Evolutionary conservation across 2,329 filamentous ascomycete species (phyloP).

Genomic region (Podosphaera fusca): DNA sequence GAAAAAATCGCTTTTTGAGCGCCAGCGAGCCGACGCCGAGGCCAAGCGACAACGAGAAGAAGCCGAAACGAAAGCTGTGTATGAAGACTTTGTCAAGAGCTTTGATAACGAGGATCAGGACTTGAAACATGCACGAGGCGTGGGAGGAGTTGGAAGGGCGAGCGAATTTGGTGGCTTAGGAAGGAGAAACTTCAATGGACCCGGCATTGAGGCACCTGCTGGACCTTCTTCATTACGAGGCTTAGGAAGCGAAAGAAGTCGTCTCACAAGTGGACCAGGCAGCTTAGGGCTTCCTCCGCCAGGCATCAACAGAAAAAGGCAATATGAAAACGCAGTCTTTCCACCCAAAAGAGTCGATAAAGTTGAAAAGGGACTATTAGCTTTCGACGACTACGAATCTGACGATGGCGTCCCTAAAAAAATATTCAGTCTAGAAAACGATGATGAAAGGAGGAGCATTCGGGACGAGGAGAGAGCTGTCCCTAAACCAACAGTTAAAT

Average conservation of each 20-base stretch:
- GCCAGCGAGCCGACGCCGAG: constrained; percentile 71
- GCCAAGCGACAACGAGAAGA: constrained; percentile 67
- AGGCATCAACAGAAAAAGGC: constrained; percentile 30
- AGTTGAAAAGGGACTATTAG: constrained; percentile 14
- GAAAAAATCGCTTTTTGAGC: constrained; percentile 74
- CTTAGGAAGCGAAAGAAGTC: constrained; percentile 16
- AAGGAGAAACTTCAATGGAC: constrained; percentile 38
- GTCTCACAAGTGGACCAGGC: constrained; percentile 33
- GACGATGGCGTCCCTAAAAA: constrained; percentile 10
- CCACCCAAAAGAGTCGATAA: constrained; percentile 13
- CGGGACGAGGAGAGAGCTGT: constrained; percentile 31
- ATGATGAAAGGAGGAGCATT: constrained; percentile 16
- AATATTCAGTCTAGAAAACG: constrained; percentile 16
- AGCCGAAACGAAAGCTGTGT: constrained; percentile 68
- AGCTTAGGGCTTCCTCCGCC: constrained; percentile 31
- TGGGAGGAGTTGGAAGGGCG: constrained; percentile 4
- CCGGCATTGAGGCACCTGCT: constrained; percentile 15
- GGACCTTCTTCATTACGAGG: constrained; percentile 12
- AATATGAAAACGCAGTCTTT: constrained; percentile 21
- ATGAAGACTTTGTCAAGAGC: constrained; percentile 69
- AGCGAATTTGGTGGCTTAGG: constrained; percentile 14
- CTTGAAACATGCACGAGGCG: constrained; percentile 5
- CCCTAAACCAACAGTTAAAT: constrained; percentile 37
- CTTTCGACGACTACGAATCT: constrained; percentile 15
- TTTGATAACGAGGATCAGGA: constrained; percentile 34